Evolutionary conservation across 2,329 filamentous ascomycete species (phyloP), one percentile per base, ranked within the genome.

Genomic region (Neocatenulostroma microsporum): DNA sequence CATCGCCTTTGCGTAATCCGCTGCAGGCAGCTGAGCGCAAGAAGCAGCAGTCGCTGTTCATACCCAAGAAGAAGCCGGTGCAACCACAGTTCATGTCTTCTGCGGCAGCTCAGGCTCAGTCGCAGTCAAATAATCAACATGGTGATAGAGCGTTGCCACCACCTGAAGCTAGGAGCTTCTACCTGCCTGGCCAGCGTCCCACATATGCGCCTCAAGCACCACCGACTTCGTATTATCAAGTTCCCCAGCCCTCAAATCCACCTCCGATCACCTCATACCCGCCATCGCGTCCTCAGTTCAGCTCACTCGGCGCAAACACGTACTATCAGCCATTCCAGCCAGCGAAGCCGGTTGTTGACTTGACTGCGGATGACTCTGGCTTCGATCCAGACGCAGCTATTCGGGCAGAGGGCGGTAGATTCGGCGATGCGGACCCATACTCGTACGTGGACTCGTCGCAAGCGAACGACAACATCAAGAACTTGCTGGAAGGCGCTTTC

Each of bases 401-500:
- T 17, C 58, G 61, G 11, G 59, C 68, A 23, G 64, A 70, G 19
- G 61, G 62, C 5, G 57, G 66, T 13, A 56, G 58, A 4, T 77
- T 76, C 48, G 72, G 72, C 4, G 63, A 69, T 1, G 61, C 66
- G 12, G 75, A 79, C 47, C 66, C 71, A 8, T 67, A 69, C 48
- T 67, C 66, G 38, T 86, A 83, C 48, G 77, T 82, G 4, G 82
- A 88, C 47, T 76, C 81, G 0, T 67, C 68, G 40, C 81, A 84
- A 56, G 83, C 84, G 10, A 77, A 74, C 34, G 79, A 80, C 30
- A 84, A 89, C 48, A 70, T 91, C 46, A 91, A 91, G 57, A 82
- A 81, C 6, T 61, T 91, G n/a, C 68, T 91, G 2, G 84, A 89
- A 56, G 84, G 83, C 6, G 82, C 82, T 8, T 78, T 89, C 61